A percentile compares a stretch with the other conserved stretches of the same genome.
phyloP scores from a whole-genome alignment of 2,329 filamentous ascomycete species.

The Fonsecaea multimorphosa region DNA sequence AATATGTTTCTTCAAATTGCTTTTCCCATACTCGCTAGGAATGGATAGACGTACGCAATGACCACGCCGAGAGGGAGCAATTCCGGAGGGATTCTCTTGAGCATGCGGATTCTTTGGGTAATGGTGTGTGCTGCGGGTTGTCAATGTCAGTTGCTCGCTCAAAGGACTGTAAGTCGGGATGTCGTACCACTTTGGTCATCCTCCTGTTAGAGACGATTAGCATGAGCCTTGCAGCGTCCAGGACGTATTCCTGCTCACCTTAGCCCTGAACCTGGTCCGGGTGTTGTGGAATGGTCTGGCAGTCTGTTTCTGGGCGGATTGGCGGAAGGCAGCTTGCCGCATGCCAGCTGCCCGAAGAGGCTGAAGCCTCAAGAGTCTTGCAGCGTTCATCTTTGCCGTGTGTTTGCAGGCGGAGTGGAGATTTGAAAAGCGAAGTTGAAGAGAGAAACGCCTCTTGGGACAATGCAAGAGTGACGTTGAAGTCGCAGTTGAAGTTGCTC shows the following conservation, averaged over 20 bases:
- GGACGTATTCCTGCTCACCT: slow-evolving; percentile 29
- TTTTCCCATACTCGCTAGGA: neutral
- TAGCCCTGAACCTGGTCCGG: slow-evolving; percentile 34
- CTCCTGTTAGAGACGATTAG: slow-evolving; percentile 56
- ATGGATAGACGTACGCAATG: slow-evolving; percentile 69
- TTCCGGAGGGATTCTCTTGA: slow-evolving; percentile 91
- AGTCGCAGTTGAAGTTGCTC: slow-evolving; percentile 22
- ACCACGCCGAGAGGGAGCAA: slow-evolving; percentile 91
- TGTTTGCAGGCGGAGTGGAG: slow-evolving; percentile 34
- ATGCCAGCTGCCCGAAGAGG: slow-evolving; percentile 38
- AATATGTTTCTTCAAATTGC: neutral
- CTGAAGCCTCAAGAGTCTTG: slow-evolving; percentile 37
- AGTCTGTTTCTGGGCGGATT: slow-evolving; percentile 35
- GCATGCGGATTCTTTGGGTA: slow-evolving; percentile 88
- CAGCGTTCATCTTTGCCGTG: slow-evolving; percentile 36
- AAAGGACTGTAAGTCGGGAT: neutral
- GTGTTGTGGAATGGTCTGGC: slow-evolving; percentile 37
- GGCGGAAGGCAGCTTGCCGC: slow-evolving; percentile 35
- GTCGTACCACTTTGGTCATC: slow-evolving; percentile 67
- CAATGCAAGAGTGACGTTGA: slow-evolving; percentile 23
- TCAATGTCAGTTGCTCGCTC: slow-evolving; percentile 34
- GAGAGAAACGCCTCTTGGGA: slow-evolving; percentile 3
- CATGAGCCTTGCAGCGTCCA: neutral
- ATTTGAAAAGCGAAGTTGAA: slow-evolving; percentile 20
- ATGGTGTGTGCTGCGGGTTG: slow-evolving; percentile 80